A percentile compares a stretch with the other conserved stretches of the same genome.
Conservation (phyloP, 495 filamentous ascomycete genomes). For the Podospora australis region DNA sequence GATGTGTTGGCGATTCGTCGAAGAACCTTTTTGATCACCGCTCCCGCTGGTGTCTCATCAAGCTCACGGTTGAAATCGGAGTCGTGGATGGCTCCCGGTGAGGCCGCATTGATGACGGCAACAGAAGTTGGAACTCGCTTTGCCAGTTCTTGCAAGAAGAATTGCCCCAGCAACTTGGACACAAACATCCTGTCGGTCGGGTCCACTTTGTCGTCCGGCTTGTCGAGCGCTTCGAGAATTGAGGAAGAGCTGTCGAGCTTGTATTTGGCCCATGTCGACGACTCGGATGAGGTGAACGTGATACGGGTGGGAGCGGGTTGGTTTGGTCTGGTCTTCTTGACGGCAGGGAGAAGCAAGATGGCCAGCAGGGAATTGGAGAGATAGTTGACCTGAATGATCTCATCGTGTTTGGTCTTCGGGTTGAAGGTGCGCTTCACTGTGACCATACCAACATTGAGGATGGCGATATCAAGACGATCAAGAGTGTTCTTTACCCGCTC, state of each 20-base stretch:
- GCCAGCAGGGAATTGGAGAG: slow-evolving; percentile 44
- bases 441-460: slow-evolving; percentile 48
- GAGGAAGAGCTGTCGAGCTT: slow-evolving; percentile 4
- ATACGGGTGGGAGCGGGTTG: not conserved
- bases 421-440: slow-evolving; percentile 23
- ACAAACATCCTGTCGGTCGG: slow-evolving; percentile 24
- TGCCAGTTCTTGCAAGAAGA: slow-evolving; percentile 26
- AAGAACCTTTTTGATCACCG: slow-evolving; percentile 6
- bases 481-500: slow-evolving; percentile 28
- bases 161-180: slow-evolving; percentile 37
- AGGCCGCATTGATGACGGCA: slow-evolving; percentile 36
- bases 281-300: not conserved
- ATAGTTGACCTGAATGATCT: slow-evolving; percentile 41
- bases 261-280: not conserved
- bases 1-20: slow-evolving; percentile 21
- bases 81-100: slow-evolving; percentile 33
- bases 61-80: slow-evolving; percentile 31
- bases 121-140: slow-evolving; percentile 28
- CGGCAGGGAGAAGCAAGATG: slow-evolving; percentile 43
- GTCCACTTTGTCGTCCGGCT: slow-evolving; percentile 11
- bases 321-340: slow-evolving; percentile 25
- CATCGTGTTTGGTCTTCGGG: slow-evolving; percentile 42
- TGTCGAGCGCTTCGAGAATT: slow-evolving; percentile 34
- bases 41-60: slow-evolving; percentile 8
- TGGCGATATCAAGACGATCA: slow-evolving; percentile 39